Conservation (phyloP, 257 asterid species). For the Cordia subcordata region DNA sequence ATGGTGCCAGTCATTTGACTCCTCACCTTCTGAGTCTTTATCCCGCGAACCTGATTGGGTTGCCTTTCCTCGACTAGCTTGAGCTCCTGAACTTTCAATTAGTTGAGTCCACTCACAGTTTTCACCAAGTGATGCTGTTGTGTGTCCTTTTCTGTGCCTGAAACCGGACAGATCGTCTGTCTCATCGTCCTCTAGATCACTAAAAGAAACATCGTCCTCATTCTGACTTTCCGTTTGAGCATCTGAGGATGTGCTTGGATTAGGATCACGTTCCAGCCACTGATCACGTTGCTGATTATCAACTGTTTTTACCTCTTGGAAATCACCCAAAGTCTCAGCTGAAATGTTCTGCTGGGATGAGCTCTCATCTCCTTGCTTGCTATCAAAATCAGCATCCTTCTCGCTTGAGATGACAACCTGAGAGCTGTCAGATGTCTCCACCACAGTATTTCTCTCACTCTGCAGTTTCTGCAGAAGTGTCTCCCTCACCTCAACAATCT, state of each 20-base stretch:
- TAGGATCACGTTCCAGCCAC: constrained; percentile 15
- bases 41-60: constrained; percentile 28
- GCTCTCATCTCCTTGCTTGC: constrained; percentile 17
- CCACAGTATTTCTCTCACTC: constrained; percentile 28
- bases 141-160: constrained; percentile 24
- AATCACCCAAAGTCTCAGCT: constrained; percentile 19
- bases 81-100: constrained; percentile 27
- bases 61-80: constrained; percentile 24
- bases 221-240: constrained; percentile 27
- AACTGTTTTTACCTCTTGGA: constrained; percentile 19
- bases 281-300: constrained; percentile 22
- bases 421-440: constrained; percentile 30
- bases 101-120: constrained; percentile 50
- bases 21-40: constrained; percentile 70
- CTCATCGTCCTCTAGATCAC: constrained; percentile 70
- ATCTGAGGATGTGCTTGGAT: constrained; percentile 13
- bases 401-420: constrained; percentile 20
- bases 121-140: constrained; percentile 30
- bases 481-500: constrained; percentile 64
- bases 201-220: constrained; percentile 59
- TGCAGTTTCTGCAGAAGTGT: constrained; percentile 52
- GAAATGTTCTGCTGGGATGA: constrained; percentile 13
- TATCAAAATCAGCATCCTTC: not conserved
- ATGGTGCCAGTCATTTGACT: constrained; percentile 68
- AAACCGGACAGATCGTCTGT: constrained; percentile 19